Percentiles rank a stretch among this genome's conserved stretches.
phyloP scores from a whole-genome alignment of 768 basidiomycete species.

The Rhizopogon roseolus region DNA sequence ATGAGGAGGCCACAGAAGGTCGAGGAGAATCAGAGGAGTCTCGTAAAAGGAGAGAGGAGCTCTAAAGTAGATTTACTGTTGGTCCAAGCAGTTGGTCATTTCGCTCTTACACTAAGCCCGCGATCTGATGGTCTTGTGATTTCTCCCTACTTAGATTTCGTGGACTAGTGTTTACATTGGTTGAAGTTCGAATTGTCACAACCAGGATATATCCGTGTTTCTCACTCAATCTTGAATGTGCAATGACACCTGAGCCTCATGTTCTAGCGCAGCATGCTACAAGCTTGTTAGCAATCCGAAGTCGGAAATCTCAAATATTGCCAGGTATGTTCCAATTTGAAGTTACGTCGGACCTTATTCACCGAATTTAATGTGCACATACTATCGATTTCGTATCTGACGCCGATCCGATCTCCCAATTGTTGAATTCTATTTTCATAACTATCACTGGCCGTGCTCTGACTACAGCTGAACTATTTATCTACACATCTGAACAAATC shows the following conservation, averaged over 20 bases:
- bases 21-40: constrained; percentile 27
- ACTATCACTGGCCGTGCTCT: background rate
- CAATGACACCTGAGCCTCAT: background rate
- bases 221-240: background rate
- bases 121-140: constrained; percentile 12
- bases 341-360: background rate
- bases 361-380: background rate
- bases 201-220: background rate
- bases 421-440: background rate
- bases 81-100: background rate
- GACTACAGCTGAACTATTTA: background rate
- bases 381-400: background rate
- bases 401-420: background rate
- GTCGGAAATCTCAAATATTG: background rate
- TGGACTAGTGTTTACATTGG: background rate
- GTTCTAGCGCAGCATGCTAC: background rate
- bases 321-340: background rate
- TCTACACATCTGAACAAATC: background rate
- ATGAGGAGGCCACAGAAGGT: constrained; percentile 17
- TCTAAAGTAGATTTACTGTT: constrained; percentile 22
- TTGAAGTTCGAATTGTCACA: background rate
- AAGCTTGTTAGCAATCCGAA: background rate
- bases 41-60: constrained; percentile 24
- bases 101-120: background rate
- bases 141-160: background rate